These are phyloP conservation scores for Pichia pseudocactophila DNA, from an alignment of 805 yeast species.

Conservation along the genomic window DNA sequence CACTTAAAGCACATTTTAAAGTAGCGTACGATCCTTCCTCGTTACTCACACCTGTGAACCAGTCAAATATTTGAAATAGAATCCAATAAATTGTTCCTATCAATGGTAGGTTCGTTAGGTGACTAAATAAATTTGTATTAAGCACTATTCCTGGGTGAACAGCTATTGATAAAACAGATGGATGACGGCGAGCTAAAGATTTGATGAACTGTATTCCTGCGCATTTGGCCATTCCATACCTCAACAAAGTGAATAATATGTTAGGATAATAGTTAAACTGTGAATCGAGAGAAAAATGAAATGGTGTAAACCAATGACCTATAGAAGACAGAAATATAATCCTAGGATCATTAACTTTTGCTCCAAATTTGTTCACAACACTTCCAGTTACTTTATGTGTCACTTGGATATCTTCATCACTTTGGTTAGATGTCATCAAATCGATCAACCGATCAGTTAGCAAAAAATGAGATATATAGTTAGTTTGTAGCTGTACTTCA, in stretches of 20 bases:
- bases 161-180: slow-evolving; percentile 51
- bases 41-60: slow-evolving; percentile 57
- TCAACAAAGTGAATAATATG: slow-evolving; percentile 62
- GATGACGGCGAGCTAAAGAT: slow-evolving; percentile 55
- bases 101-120: slow-evolving; percentile 70
- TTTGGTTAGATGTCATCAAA: slow-evolving; percentile 32
- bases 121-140: slow-evolving; percentile 66
- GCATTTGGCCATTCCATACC: slow-evolving; percentile 72
- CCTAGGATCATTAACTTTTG: slow-evolving; percentile 33
- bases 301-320: slow-evolving; percentile 48
- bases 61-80: slow-evolving; percentile 59
- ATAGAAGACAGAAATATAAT: slow-evolving; percentile 57
- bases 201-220: slow-evolving; percentile 69
- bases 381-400: too few relatives aligned
- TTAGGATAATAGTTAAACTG: slow-evolving; percentile 54
- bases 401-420: slow-evolving; percentile 4
- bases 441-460: slow-evolving; percentile 55
- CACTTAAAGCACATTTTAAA: slow-evolving; percentile 51
- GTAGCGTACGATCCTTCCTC: slow-evolving; percentile 67
- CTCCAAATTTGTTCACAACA: slow-evolving; percentile 3
- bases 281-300: slow-evolving; percentile 38
- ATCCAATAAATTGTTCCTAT: slow-evolving; percentile 72
- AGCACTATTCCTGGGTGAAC: slow-evolving; percentile 86
- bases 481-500: slow-evolving; percentile 74
- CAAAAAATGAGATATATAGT: slow-evolving; percentile 67